phyloP scores from a whole-genome alignment of 805 yeast species.

The Dipodascus albidus region DNA sequence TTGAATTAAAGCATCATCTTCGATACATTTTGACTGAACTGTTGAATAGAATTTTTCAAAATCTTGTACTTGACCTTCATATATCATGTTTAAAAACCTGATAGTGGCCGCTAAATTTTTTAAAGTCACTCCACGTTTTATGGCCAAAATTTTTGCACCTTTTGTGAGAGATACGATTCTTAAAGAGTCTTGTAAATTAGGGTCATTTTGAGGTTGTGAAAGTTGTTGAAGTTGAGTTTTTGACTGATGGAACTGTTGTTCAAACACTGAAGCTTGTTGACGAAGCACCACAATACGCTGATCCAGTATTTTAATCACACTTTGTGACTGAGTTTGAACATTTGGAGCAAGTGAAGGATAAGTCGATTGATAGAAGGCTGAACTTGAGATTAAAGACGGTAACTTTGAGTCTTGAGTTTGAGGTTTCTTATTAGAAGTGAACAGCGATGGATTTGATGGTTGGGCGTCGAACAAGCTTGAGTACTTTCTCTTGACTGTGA shows the following conservation, averaged over 20 bases:
- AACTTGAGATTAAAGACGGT: not conserved
- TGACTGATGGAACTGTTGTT: not conserved
- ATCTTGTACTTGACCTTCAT: not conserved
- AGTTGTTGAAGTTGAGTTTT: not conserved
- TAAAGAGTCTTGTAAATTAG: not conserved
- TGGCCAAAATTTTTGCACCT: not conserved
- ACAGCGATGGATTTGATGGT: not conserved
- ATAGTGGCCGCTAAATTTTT: not conserved
- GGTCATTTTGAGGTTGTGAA: not conserved
- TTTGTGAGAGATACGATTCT: not conserved
- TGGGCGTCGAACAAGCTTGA: not conserved
- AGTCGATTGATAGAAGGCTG: not conserved
- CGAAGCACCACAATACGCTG: not conserved
- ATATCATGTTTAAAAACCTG: not conserved
- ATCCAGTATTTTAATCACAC: not conserved
- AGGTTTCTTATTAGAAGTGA: not conserved
- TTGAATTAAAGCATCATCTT: not conserved
- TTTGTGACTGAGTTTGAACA: not conserved
- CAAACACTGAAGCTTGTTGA: not conserved
- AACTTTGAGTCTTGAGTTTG: not conserved
- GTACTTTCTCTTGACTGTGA: not conserved
- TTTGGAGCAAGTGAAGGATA: not conserved
- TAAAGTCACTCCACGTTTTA: not conserved
- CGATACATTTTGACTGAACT: not conserved
- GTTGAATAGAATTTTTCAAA: not conserved